Base-by-base conservation (phyloP, 1,284 basidiomycete species). In the Hymenochaete sp. region DNA sequence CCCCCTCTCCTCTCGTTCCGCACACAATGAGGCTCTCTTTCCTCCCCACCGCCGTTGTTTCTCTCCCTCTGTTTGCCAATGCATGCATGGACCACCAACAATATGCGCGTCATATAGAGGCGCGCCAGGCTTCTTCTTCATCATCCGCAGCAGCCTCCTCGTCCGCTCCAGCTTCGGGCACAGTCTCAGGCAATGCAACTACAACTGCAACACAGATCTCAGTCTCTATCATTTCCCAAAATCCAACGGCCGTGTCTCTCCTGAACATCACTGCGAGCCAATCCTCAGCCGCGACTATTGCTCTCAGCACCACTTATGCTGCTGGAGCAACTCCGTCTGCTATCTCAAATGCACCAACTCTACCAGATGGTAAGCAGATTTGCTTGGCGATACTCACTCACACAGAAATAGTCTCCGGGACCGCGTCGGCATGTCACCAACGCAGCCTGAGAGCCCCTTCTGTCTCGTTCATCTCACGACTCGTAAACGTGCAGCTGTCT, bases 201-300 rank as follows among this genome's bases (percentile, higher is more conserved):
- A 57, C 66, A 6, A 64, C 67, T 53, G 59, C 37, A 26, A 41
- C 56, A n/a, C 49, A 55, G 4, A 49, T 60, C 25, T 62, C 68
- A 5, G 60, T 65, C 38, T 60, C 74, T 4, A 62, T 81, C 16
- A 49, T 62, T 8, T 64, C 76, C 1, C 70, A 67, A 7, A 82
- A 82, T 60, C 78, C 79, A 1, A 78, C 75, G 13, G 77, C 77
- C 4, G 55, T 77, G 26, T 75, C 78, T 1, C 59, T 79, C 28
- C 57, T 68, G 2, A 58, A 57, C 10, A 76, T 81, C 50, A 58
- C 61, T 21, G 62, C 68, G 1, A 61, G 58, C 43, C 64, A 67
- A 3, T 39, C 66, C 11, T 62, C 63, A n/a, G 55, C 63, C 36
- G 44, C 68, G 0, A 74, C 73, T 2, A 55, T 59, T 4, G 52